phyloP scores from a whole-genome alignment of 2,329 filamentous ascomycete species.

The Talaromyces sp. region DNA sequence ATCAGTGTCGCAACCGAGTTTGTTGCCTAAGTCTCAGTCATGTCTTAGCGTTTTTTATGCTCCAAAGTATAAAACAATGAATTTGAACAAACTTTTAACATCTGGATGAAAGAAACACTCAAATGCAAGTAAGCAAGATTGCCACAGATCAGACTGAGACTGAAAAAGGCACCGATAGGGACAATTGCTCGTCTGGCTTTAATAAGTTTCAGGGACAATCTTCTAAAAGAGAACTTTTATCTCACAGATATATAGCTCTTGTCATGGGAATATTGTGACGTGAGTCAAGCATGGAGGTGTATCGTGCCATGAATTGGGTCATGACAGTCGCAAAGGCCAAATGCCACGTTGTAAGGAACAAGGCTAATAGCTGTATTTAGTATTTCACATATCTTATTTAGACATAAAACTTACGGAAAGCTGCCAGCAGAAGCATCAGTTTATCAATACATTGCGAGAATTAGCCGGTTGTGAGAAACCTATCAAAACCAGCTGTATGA shows the following conservation, averaged over 20 bases:
- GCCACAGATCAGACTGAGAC: constrained; percentile 89
- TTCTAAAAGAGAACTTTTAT: background rate
- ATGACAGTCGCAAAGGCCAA: constrained; percentile 86
- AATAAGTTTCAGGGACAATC: background rate
- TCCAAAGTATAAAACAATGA: background rate
- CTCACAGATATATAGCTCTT: constrained; percentile 70
- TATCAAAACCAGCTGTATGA: constrained; percentile 76
- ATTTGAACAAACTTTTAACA: constrained; percentile 6
- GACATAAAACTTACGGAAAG: background rate
- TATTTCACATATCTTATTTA: background rate
- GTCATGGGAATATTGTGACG: constrained; percentile 98
- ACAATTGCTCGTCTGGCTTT: constrained; percentile 66
- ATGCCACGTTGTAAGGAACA: constrained; percentile 90
- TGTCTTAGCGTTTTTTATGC: constrained; percentile 8
- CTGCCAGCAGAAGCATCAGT: background rate
- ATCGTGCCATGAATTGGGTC: constrained; percentile 88
- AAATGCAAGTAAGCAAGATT: constrained; percentile 95
- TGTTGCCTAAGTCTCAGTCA: constrained; percentile 62
- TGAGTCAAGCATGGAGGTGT: constrained; percentile 83
- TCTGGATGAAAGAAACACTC: constrained; percentile 95
- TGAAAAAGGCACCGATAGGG: constrained; percentile 93
- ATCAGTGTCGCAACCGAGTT: constrained; percentile 89
- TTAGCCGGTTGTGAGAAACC: constrained; percentile 33
- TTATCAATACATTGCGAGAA: background rate
- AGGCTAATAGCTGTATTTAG: constrained; percentile 15